Evolutionary conservation across 805 yeast genomes (phyloP), one percentile per base, ranked within the genome.

Genomic region (Cyberlindnera maritima): DNA sequence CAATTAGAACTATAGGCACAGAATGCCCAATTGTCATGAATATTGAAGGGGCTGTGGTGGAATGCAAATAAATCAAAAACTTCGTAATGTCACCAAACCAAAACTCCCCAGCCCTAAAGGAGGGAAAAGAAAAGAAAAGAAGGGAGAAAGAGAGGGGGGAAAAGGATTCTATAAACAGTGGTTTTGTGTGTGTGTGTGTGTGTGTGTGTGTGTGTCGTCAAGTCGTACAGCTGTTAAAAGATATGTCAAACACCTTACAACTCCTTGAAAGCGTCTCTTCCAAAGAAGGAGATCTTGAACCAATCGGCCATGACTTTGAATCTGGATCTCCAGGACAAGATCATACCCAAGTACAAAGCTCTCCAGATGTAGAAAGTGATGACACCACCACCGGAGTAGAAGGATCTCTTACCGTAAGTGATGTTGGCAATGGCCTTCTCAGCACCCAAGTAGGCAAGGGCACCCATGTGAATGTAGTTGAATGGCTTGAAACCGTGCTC

Each of bases 351-450:
- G 71, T 91, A 91, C 31, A 95, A 90, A 12, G 89, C 76, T 72
- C 96, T 84, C 97, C 97, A 91, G 77, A 90, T 83, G 67, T 88
- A 77, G 75, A 85, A 90, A 31, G 97, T 90, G 63, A 89, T 68
- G 41, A 83, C 73, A 66, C 97, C 97, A 64, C 96, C 96, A 48
- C 91, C 78, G 10, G 96, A 80, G 64, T 88, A 80, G 65, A 85
- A 81, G 40, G 87, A 81, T 80, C 89, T 85, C 63, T 81, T 82
- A 58, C 87, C 87, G 57, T 74, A 71, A n/a, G 86, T 80, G 61
- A 91, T 77, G 68, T 91, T 96, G 32, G 97, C 97, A 61, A 90
- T 92, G 44, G 97, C 97, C 68, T 82, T 81, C 68, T 91, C 97
- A 36, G 88, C 78, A 59, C 97, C 97, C 66, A 90, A 81, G 72